phyloP scores from a whole-genome alignment of 805 yeast genomes.

The Cyberlindnera mycetangii region DNA sequence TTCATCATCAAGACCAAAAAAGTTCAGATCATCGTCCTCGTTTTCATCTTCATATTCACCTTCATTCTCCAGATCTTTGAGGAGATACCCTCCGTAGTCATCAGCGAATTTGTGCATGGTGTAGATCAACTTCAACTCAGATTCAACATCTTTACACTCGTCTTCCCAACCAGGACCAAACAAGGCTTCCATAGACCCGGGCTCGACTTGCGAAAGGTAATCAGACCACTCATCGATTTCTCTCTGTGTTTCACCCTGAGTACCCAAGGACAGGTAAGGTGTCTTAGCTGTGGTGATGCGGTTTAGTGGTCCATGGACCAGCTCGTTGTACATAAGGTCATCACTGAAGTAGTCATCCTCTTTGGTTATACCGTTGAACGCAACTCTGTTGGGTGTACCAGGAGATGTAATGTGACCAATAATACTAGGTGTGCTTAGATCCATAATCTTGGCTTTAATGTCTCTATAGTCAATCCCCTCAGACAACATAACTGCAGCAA shows the following conservation, averaged over 20 bases:
- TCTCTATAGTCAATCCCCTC: conserved; percentile 44
- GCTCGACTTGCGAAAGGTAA: conserved; percentile 5
- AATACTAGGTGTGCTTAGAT: conserved; percentile 43
- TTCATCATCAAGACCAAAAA: not conserved
- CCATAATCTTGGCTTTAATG: conserved; percentile 41
- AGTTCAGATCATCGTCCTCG: not conserved
- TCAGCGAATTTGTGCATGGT: not conserved
- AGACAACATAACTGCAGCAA: conserved; percentile 53
- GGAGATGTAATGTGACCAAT: conserved; percentile 44
- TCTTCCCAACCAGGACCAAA: conserved; percentile 2
- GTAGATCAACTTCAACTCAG: not conserved
- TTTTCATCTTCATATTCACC: not conserved
- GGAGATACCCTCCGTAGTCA: not conserved
- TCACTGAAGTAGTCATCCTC: conserved; percentile 28
- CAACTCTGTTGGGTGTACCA: conserved; percentile 61
- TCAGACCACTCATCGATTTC: conserved; percentile 14
- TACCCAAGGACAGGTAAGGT: not conserved
- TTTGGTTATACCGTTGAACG: conserved; percentile 34
- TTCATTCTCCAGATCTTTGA: not conserved
- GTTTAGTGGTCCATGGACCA: not conserved
- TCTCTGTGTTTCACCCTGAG: conserved; percentile 2
- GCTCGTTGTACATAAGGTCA: conserved; percentile 11
- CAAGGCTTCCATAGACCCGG: conserved; percentile 3
- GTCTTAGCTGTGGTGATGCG: not conserved
- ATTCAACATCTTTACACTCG: conserved; percentile 1